Percentiles rank a stretch among this genome's conserved stretches.
These are phyloP conservation scores for Cyclanthera cordifolia DNA, from an alignment of 306 rosid species.

Conservation along the genomic window DNA sequence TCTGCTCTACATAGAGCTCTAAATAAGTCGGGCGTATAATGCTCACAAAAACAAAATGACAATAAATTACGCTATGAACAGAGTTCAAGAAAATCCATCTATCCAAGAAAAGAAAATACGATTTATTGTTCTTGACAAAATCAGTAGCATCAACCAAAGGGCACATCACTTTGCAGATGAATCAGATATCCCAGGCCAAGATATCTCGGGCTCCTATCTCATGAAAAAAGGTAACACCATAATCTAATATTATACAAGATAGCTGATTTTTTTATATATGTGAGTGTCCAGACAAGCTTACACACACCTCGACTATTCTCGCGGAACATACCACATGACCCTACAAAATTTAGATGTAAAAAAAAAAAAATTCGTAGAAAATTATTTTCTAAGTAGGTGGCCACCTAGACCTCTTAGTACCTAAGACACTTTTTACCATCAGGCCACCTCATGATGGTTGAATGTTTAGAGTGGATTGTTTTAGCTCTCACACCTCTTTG, in stretches of 20 bases:
- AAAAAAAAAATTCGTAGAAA: too few relatives aligned
- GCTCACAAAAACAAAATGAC: background rate
- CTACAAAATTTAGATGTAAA: too few relatives aligned
- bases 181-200: background rate
- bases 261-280: background rate
- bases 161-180: constrained; percentile 1
- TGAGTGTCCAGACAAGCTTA: too few relatives aligned
- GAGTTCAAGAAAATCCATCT: background rate
- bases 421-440: too few relatives aligned
- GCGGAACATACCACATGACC: too few relatives aligned
- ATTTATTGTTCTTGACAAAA: constrained; percentile 3
- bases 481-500: background rate
- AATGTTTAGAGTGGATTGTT: background rate
- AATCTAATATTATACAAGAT: background rate
- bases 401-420: too few relatives aligned
- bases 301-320: too few relatives aligned
- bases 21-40: background rate
- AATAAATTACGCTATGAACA: background rate
- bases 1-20: background rate
- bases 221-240: background rate
- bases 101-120: background rate
- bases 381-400: too few relatives aligned
- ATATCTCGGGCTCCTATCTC: background rate
- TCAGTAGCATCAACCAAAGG: background rate
- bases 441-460: too few relatives aligned